Percentiles rank a stretch among this genome's conserved stretches.
Evolutionary conservation across 192 early-diverging fungal species (phyloP).

Genomic region (Funneliformis mosseae): DNA sequence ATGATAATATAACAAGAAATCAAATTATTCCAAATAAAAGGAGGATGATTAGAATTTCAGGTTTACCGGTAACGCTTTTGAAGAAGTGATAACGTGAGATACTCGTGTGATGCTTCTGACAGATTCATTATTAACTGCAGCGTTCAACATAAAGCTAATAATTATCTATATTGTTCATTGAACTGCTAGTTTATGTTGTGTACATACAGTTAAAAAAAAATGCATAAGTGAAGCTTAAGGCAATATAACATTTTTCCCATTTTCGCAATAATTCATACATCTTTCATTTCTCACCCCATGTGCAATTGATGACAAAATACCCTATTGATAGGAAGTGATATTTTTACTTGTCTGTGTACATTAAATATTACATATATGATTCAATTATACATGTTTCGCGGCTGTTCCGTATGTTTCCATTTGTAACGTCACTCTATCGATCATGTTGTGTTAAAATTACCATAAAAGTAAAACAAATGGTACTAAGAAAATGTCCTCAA

Average conservation of each 20-base stretch:
- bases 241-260: conserved; percentile 9
- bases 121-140: background rate
- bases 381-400: background rate
- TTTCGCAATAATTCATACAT: background rate
- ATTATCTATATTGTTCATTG: background rate
- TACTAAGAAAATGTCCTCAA: background rate
- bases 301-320: background rate
- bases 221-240: background rate
- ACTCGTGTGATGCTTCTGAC: background rate
- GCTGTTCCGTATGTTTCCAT: background rate
- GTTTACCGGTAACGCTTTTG: background rate
- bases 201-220: background rate
- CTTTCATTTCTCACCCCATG: background rate
- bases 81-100: background rate
- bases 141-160: background rate
- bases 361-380: background rate
- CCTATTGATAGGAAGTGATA: background rate
- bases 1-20: too few relatives aligned
- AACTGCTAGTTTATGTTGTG: background rate
- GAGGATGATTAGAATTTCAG: background rate
- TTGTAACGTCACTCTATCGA: background rate
- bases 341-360: background rate
- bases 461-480: background rate
- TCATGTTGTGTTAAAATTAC: background rate
- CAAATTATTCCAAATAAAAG: too few relatives aligned